These are phyloP conservation scores for Hylodesmum podocarpum DNA, from an alignment of 306 rosid genomes.

Conservation along the genomic window DNA sequence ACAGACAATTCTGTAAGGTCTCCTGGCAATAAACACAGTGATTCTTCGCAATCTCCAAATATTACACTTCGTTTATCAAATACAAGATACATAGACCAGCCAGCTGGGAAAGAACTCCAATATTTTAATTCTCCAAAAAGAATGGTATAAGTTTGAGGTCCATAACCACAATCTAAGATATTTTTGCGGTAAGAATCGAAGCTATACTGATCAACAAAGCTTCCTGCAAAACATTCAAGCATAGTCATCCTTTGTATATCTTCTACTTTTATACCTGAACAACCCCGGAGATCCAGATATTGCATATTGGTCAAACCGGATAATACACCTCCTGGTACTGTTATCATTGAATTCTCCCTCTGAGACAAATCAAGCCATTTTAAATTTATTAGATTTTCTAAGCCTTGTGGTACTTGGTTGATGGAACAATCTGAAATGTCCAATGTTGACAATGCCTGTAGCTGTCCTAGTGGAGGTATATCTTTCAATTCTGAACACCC, in stretches of 20 bases:
- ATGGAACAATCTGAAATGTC: neutral
- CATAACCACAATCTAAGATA: neutral
- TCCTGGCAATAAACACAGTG: neutral
- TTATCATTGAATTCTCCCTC: no score
- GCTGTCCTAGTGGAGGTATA: slow-evolving; percentile 9
- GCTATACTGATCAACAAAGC: neutral
- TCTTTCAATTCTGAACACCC: neutral
- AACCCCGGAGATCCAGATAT: neutral
- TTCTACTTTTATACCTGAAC: neutral
- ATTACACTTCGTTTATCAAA: no score
- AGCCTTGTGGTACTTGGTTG: neutral
- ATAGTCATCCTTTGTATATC: neutral
- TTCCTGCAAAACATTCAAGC: slow-evolving; percentile 1
- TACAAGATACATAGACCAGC: no score
- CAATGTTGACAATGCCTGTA: neutral
- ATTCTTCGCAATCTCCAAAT: neutral
- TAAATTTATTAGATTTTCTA: neutral
- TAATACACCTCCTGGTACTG: neutral
- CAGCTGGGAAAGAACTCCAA: no score
- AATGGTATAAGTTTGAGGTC: neutral
- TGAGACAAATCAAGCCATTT: neutral
- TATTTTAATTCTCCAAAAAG: neutral
- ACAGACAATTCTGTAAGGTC: neutral
- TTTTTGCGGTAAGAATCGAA: neutral
- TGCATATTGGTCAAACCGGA: neutral